Evolutionary conservation across 495 filamentous ascomycete species (phyloP).

Genomic region (Penicillium manginii): DNA sequence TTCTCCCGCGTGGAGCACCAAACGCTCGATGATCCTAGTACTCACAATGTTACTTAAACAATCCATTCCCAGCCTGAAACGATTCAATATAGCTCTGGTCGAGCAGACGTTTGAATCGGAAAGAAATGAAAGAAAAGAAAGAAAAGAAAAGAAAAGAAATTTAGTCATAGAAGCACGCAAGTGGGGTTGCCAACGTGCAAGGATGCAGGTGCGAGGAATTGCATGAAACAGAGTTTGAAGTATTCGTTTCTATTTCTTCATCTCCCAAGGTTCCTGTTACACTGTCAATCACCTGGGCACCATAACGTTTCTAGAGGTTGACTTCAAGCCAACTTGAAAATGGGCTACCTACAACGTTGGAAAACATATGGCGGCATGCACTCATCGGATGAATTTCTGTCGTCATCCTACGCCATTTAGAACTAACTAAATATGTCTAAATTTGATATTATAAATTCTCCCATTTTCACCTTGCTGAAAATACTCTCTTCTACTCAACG

Average conservation of each 20-base stretch:
- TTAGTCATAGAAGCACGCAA: not conserved
- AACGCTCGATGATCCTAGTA: not conserved
- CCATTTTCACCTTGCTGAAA: not conserved
- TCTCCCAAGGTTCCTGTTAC: too few relatives aligned
- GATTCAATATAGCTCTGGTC: not conserved
- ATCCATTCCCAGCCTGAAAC: not conserved
- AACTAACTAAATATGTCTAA: not conserved
- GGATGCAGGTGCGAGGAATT: not conserved
- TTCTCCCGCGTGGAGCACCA: not conserved
- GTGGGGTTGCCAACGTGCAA: constrained; percentile 1
- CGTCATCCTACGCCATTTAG: constrained; percentile 9
- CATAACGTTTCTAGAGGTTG: too few relatives aligned
- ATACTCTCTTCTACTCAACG: not conserved
- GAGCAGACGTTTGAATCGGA: too few relatives aligned
- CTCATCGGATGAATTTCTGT: not conserved
- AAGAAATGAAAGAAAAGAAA: too few relatives aligned
- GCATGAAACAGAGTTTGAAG: not conserved
- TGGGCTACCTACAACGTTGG: too few relatives aligned
- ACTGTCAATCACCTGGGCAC: too few relatives aligned
- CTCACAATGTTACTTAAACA: not conserved
- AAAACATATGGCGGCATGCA: not conserved
- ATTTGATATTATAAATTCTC: not conserved
- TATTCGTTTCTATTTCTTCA: not conserved
- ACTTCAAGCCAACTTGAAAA: not conserved
- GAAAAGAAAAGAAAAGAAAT: too few relatives aligned